phyloP scores from a whole-genome alignment of 768 basidiomycete species.

The Tubosaeta brunneosetosa region DNA sequence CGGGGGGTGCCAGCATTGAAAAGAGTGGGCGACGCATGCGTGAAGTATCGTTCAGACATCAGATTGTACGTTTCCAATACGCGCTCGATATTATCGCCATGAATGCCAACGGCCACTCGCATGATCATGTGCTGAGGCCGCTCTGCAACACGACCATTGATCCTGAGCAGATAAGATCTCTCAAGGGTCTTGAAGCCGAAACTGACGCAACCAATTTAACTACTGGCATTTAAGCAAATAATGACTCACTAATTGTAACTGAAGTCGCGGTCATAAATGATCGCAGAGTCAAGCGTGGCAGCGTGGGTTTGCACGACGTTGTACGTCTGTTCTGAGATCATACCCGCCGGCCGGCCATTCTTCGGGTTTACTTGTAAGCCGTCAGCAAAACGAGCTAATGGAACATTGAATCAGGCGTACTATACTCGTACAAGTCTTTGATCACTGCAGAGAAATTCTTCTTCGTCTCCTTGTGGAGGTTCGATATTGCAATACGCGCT shows the following conservation, averaged over 20 bases:
- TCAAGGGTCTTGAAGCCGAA: conserved; percentile 99
- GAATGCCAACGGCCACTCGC: conserved; percentile 98
- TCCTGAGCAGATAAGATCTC: conserved; percentile 91
- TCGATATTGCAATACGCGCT: conserved; percentile 97
- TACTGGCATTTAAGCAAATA: neutral
- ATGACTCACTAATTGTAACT: conserved; percentile 83
- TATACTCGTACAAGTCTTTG: conserved; percentile 83
- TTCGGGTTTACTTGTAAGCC: conserved; percentile 81
- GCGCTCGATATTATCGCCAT: conserved; percentile 83
- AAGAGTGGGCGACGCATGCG: conserved; percentile 94
- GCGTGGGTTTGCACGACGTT: conserved; percentile 77
- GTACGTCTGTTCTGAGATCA: conserved; percentile 91
- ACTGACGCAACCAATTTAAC: conserved; percentile 34
- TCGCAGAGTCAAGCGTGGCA: conserved; percentile 80
- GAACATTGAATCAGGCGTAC: conserved; percentile 39
- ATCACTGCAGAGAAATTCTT: conserved; percentile 94
- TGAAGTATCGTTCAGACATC: conserved; percentile 98
- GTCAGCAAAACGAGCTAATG: neutral
- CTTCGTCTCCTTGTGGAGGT: conserved; percentile 98
- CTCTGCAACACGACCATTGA: conserved; percentile 93
- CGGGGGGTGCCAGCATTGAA: conserved; percentile 98
- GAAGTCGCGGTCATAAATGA: conserved; percentile 98
- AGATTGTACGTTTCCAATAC: conserved; percentile 90
- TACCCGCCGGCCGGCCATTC: conserved; percentile 77
- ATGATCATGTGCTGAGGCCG: conserved; percentile 99